Evolutionary conservation across 2,329 filamentous ascomycete genomes (phyloP).

Genomic region (Aspergillus sp.): DNA sequence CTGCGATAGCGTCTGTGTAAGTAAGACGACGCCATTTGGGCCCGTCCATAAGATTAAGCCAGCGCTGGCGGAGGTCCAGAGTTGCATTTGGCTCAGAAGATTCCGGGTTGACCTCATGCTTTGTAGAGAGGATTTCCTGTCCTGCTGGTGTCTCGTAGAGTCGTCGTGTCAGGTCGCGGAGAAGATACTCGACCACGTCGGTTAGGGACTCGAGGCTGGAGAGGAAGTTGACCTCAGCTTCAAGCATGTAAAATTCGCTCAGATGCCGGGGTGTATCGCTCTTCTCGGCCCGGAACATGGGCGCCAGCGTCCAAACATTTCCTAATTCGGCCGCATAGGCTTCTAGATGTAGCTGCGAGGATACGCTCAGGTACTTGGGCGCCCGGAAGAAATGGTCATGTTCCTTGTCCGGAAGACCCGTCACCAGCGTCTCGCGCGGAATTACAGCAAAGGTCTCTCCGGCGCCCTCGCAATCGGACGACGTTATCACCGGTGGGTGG

Average conservation of each 20-base stretch:
- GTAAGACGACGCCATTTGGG: constrained; percentile 75
- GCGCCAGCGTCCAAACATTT: constrained; percentile 90
- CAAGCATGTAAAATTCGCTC: constrained; percentile 98
- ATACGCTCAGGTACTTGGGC: constrained; percentile 94
- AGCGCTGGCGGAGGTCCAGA: constrained; percentile 63
- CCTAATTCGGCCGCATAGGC: constrained; percentile 84
- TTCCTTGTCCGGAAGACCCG: constrained; percentile 20
- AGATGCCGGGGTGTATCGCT: constrained; percentile 92
- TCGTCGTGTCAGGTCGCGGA: constrained; percentile 58
- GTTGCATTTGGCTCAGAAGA: constrained; percentile 38
- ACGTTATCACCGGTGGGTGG: constrained; percentile 92
- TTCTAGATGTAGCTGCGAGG: constrained; percentile 90
- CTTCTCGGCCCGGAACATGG: constrained; percentile 88
- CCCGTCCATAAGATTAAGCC: constrained; percentile 63
- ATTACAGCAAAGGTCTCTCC: constrained; percentile 84
- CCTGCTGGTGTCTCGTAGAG: constrained; percentile 53
- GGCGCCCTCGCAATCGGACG: constrained; percentile 94
- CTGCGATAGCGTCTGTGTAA: constrained; percentile 73
- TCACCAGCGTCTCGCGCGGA: constrained; percentile 39
- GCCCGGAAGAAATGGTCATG: constrained; percentile 72
- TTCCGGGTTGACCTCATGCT: constrained; percentile 36
- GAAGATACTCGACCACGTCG: constrained; percentile 75
- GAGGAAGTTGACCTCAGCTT: constrained; percentile 83
- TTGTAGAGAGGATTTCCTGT: constrained; percentile 55
- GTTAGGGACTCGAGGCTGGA: constrained; percentile 71